These are phyloP conservation scores for Pichia sp. DNA, from an alignment of 1,139 yeast genomes.

Conservation along the genomic window DNA sequence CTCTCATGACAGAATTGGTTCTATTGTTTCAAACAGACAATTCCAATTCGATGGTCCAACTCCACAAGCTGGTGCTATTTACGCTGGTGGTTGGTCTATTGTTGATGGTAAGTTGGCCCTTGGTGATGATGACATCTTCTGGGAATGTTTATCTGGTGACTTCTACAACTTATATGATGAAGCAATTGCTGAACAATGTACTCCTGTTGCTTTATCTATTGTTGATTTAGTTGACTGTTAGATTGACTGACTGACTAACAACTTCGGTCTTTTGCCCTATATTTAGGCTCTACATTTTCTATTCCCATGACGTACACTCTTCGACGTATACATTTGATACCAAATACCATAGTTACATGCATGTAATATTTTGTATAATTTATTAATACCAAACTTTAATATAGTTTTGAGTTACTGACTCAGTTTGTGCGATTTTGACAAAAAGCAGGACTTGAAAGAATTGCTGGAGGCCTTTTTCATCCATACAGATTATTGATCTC, in stretches of 20 bases:
- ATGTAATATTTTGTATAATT: no score
- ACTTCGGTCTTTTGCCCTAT: not conserved
- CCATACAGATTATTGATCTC: no score
- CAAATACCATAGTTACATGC: no score
- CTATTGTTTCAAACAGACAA: constrained; percentile 78
- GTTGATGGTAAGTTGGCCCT: constrained; percentile 63
- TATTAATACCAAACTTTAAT: no score
- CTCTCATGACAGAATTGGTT: constrained; percentile 61
- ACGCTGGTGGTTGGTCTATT: constrained; percentile 78
- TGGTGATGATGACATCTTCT: constrained; percentile 56
- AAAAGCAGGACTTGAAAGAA: no score
- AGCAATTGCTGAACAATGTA: constrained; percentile 58
- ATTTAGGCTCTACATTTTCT: not conserved
- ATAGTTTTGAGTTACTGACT: no score
- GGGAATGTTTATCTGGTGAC: constrained; percentile 71
- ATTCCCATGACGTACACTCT: no score
- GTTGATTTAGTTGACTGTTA: constrained; percentile 58
- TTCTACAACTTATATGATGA: constrained; percentile 78
- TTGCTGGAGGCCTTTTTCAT: no score
- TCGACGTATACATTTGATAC: no score
- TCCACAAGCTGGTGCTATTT: constrained; percentile 83
- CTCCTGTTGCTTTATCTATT: constrained; percentile 50
- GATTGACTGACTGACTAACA: constrained; percentile 2
- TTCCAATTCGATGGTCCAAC: constrained; percentile 88
- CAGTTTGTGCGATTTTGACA: no score